Conservation (phyloP, 2,329 filamentous ascomycete species). For the Ophiostoma tasmaniense region DNA sequence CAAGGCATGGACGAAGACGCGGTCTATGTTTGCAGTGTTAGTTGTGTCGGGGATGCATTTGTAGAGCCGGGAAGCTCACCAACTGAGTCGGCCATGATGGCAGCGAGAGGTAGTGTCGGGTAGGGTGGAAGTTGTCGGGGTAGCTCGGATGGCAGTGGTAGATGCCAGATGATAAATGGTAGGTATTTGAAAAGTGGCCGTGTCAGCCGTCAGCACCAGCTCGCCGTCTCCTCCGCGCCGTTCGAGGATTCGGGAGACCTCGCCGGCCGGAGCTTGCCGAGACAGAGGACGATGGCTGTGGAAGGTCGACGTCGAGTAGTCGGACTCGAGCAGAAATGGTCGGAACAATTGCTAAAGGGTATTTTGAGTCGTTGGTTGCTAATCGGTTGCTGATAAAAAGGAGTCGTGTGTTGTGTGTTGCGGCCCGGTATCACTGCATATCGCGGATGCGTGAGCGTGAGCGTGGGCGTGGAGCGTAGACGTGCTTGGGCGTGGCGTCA, state of each 20-base stretch:
- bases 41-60: not conserved
- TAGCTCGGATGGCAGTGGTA: not conserved
- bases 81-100: slow-evolving; percentile 44
- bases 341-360: not conserved
- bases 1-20: slow-evolving; percentile 97
- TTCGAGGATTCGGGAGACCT: not conserved
- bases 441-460: not conserved
- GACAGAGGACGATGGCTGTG: not conserved
- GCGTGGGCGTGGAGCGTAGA: no score
- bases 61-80: slow-evolving; percentile 29
- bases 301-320: not conserved
- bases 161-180: no score
- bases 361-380: not conserved
- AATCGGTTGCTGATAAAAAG: not conserved
- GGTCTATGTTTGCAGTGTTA: slow-evolving; percentile 50
- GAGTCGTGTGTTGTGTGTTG: slow-evolving; percentile 3
- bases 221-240: not conserved
- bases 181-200: not conserved
- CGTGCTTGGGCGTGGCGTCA: slow-evolving; percentile 2
- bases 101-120: not conserved
- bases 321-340: not conserved
- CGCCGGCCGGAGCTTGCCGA: not conserved
- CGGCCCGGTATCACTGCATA: not conserved
- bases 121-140: not conserved
- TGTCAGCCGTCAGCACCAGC: not conserved